Evolutionary conservation across 441 rosid species (phyloP).

Genomic region (Corymbia citriodora): DNA sequence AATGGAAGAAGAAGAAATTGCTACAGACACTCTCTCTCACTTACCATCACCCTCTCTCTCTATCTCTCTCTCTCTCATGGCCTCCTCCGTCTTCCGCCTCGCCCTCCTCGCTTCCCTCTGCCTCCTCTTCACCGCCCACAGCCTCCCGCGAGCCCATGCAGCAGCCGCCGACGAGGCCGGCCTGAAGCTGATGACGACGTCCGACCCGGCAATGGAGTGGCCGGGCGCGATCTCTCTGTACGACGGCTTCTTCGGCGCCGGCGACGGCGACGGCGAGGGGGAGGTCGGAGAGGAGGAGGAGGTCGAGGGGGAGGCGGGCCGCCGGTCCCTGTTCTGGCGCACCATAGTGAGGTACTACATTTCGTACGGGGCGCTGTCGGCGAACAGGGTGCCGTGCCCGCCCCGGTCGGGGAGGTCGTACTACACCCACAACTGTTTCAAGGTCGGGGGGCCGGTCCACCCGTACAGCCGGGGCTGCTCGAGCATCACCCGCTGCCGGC

Average conservation of each 20-base stretch:
- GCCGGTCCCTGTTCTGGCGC: conserved; percentile 73
- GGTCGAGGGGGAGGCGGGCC: conserved; percentile 12
- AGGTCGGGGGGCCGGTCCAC: conserved; percentile 53
- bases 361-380: conserved; percentile 85
- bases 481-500: conserved; percentile 70
- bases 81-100: not conserved
- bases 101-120: not conserved
- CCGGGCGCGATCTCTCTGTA: conserved; percentile 37
- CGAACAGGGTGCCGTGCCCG: conserved; percentile 82
- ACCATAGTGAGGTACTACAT: conserved; percentile 51
- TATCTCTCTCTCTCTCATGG: conserved; percentile 16
- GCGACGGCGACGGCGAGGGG: not conserved
- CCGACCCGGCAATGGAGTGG: conserved; percentile 44
- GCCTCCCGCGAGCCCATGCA: conserved; percentile 16
- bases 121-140: not conserved
- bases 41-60: not conserved
- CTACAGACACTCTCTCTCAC: not conserved
- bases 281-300: not conserved
- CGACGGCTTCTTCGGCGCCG: not conserved
- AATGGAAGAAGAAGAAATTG: not conserved
- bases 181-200: conserved; percentile 17
- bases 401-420: conserved; percentile 92
- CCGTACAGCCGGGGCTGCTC: conserved; percentile 81
- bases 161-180: conserved; percentile 22
- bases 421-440: conserved; percentile 75